phyloP scores from a whole-genome alignment of 2,329 filamentous ascomycete species.

The Tolypocladium inflatum region DNA sequence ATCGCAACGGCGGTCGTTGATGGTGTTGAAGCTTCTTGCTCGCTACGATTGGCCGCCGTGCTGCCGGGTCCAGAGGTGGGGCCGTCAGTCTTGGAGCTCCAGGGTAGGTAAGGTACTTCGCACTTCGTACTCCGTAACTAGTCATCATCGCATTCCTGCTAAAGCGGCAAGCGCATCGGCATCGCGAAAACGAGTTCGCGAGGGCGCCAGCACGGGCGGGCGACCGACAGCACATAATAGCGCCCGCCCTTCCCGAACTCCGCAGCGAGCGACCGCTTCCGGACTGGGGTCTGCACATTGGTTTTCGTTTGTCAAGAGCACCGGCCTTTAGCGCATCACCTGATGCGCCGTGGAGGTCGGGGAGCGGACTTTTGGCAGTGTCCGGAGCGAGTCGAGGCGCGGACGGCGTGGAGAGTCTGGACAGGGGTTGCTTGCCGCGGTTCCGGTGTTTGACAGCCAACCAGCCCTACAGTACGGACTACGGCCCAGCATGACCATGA shows the following conservation, averaged over 20 bases:
- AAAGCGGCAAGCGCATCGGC: background rate
- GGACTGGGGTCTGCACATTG: background rate
- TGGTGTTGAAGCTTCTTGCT: background rate
- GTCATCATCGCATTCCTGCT: too few species aligned
- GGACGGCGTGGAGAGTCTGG: background rate
- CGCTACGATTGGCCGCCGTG: background rate
- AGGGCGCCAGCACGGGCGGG: background rate
- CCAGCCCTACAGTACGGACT: background rate
- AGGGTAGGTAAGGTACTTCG: too few species aligned
- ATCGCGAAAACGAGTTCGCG: background rate
- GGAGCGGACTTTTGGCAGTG: background rate
- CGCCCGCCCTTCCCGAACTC: background rate
- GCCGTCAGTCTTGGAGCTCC: too few species aligned
- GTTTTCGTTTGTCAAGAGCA: background rate
- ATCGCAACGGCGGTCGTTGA: background rate
- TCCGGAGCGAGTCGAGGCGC: background rate
- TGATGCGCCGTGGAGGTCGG: background rate
- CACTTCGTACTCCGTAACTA: too few species aligned
- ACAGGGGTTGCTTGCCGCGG: background rate
- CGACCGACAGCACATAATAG: background rate
- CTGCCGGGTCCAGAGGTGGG: background rate
- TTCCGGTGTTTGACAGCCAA: background rate
- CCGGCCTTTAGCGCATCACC: background rate
- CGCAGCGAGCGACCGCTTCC: background rate
- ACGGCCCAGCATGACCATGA: too few species aligned